Evolutionary conservation across 176 grass and related monocot species (phyloP).

Genomic region (Aegilops bicornis): DNA sequence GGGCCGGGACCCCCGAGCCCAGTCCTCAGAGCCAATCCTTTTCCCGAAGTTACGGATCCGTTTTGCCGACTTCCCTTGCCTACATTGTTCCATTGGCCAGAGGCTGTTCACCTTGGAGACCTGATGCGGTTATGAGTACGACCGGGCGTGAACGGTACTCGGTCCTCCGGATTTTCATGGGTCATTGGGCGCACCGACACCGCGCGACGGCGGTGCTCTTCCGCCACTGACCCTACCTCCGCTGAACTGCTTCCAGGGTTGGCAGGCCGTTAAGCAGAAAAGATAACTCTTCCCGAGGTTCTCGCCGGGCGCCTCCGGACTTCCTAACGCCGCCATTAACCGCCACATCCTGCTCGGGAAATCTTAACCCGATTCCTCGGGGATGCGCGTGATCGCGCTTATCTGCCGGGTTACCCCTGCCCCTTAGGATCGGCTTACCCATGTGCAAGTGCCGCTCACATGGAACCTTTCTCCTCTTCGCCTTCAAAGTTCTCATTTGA

Average conservation of each 20-base stretch:
- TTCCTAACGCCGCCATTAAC: no score
- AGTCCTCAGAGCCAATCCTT: constrained; percentile 76
- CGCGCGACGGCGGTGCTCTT: no score
- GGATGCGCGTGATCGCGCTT: no score
- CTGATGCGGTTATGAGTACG: constrained; percentile 69
- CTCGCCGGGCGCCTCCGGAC: no score
- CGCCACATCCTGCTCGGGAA: no score
- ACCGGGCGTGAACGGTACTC: constrained; percentile 46
- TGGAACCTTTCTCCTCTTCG: constrained; percentile 56
- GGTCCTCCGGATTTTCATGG: constrained; percentile 68
- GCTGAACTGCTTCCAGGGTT: constrained; percentile 49
- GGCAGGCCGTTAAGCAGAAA: constrained; percentile 54
- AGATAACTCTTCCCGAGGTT: constrained; percentile 74
- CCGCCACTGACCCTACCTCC: no score
- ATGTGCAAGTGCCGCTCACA: constrained; percentile 70
- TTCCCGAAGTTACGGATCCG: constrained; percentile 81
- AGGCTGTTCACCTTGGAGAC: constrained; percentile 75
- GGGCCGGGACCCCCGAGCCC: constrained; percentile 62
- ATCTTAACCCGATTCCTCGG: no score
- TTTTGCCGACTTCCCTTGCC: constrained; percentile 87
- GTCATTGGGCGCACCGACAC: no score
- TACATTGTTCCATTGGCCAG: constrained; percentile 70
- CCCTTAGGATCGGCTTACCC: constrained; percentile 64
- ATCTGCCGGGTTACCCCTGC: no score
- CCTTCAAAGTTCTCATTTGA: constrained; percentile 75